These are phyloP conservation scores for Phyllosticta citriasiana DNA, from an alignment of 2,329 filamentous ascomycete genomes.

Conservation along the genomic window DNA sequence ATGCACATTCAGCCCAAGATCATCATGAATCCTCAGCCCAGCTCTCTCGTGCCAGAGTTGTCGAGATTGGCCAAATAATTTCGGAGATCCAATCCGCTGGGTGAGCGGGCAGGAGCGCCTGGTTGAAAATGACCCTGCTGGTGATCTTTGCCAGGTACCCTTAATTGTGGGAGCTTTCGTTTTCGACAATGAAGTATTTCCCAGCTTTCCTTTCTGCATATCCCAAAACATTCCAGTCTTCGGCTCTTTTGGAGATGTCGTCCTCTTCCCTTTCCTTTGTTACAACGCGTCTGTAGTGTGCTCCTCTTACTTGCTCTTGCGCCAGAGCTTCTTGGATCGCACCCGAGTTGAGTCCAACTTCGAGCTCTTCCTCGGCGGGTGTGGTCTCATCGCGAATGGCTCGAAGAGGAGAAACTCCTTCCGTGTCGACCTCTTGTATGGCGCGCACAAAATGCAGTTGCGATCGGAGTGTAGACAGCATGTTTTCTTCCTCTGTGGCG, in stretches of 20 bases:
- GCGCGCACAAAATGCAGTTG: conserved; percentile 88
- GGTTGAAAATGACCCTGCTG: neutral
- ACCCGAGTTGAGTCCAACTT: conserved; percentile 46
- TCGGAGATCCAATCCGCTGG: no score
- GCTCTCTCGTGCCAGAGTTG: neutral
- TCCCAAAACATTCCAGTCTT: conserved; percentile 62
- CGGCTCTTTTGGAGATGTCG: conserved; percentile 38
- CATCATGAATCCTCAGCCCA: no score
- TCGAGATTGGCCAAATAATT: no score
- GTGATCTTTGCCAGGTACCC: neutral
- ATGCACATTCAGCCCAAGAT: no score
- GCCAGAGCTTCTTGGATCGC: conserved; percentile 45
- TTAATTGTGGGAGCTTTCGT: conserved; percentile 32
- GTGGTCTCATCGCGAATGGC: conserved; percentile 73
- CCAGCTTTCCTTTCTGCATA: conserved; percentile 57
- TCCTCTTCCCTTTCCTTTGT: conserved; percentile 53
- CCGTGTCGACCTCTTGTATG: conserved; percentile 69
- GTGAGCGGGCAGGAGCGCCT: neutral
- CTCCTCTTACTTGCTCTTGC: conserved; percentile 52
- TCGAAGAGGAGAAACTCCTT: conserved; percentile 60
- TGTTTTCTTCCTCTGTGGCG: conserved; percentile 52
- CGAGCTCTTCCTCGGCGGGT: conserved; percentile 44
- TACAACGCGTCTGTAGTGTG: conserved; percentile 40
- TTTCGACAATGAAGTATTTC: conserved; percentile 69
- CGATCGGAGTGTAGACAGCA: conserved; percentile 65